phyloP scores from a whole-genome alignment of 805 yeast genomes.

The Wickerhamomyces hampshirensis region DNA sequence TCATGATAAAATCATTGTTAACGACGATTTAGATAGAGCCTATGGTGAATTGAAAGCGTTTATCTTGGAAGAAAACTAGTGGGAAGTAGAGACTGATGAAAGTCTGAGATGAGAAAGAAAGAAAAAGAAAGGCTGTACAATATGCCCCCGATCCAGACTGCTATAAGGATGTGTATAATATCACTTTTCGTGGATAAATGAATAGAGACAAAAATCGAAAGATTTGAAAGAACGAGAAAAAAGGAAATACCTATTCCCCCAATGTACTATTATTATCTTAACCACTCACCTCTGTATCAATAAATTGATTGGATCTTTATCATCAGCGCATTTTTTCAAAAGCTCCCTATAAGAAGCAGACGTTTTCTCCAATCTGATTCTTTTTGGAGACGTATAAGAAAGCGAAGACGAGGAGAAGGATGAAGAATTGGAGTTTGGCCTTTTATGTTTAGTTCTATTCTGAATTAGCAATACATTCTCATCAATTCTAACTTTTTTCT shows the following conservation, averaged over 20 bases:
- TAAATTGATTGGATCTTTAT: constrained; percentile 18
- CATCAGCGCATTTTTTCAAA: constrained; percentile 10
- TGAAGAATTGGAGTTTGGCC: too few species aligned
- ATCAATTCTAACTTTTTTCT: constrained; percentile 16
- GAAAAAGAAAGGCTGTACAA: too few species aligned
- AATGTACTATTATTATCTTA: too few species aligned
- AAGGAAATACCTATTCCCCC: too few species aligned
- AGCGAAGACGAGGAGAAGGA: too few species aligned
- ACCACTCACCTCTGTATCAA: background rate
- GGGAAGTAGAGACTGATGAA: too few species aligned
- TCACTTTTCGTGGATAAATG: too few species aligned
- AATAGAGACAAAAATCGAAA: too few species aligned
- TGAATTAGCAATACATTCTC: constrained; percentile 13
- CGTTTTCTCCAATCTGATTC: constrained; percentile 2
- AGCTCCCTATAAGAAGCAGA: constrained; percentile 6
- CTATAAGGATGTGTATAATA: background rate
- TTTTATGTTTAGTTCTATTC: background rate
- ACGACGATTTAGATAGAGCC: constrained; percentile 88
- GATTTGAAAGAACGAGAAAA: too few species aligned
- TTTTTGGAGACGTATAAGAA: background rate
- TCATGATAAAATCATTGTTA: constrained; percentile 84
- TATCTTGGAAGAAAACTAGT: constrained; percentile 41
- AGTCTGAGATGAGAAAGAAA: too few species aligned
- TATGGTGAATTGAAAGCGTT: constrained; percentile 76
- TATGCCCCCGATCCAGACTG: too few species aligned